Evolutionary conservation across 768 basidiomycete species (phyloP).

Genomic region (Tricholoma terreum): DNA sequence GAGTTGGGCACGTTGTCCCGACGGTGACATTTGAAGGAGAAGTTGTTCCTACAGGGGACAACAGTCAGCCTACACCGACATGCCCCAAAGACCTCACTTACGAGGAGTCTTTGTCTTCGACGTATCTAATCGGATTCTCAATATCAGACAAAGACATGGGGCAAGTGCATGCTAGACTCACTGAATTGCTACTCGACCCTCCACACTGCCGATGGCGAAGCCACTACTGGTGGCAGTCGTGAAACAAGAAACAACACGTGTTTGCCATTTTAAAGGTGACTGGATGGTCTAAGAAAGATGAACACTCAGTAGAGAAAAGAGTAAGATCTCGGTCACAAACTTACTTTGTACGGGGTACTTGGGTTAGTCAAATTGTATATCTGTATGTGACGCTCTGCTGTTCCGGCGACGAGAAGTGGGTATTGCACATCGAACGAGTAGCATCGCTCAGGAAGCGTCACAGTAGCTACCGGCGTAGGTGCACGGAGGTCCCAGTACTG

Average conservation of each 20-base stretch:
- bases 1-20: conserved; percentile 51
- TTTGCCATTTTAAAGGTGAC: conserved; percentile 94
- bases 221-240: conserved; percentile 63
- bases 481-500: conserved; percentile 93
- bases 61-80: not conserved
- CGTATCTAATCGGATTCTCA: conserved; percentile 51
- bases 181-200: conserved; percentile 96
- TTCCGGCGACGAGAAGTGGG: conserved; percentile 87
- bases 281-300: conserved; percentile 55
- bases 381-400: conserved; percentile 89
- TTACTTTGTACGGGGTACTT: conserved; percentile 71
- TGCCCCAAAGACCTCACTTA: conserved; percentile 27
- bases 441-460: conserved; percentile 86
- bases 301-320: not conserved
- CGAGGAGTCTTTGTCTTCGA: conserved; percentile 80
- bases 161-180: conserved; percentile 38
- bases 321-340: conserved; percentile 11
- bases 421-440: conserved; percentile 83
- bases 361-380: conserved; percentile 88
- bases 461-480: conserved; percentile 69
- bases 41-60: conserved; percentile 58
- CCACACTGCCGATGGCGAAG: conserved; percentile 83
- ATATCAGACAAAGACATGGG: not conserved
- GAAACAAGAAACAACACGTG: conserved; percentile 81
- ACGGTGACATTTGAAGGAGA: conserved; percentile 85